Evolutionary conservation across 1,284 basidiomycete species (phyloP).

Genomic region (Stereum hirsutum): DNA sequence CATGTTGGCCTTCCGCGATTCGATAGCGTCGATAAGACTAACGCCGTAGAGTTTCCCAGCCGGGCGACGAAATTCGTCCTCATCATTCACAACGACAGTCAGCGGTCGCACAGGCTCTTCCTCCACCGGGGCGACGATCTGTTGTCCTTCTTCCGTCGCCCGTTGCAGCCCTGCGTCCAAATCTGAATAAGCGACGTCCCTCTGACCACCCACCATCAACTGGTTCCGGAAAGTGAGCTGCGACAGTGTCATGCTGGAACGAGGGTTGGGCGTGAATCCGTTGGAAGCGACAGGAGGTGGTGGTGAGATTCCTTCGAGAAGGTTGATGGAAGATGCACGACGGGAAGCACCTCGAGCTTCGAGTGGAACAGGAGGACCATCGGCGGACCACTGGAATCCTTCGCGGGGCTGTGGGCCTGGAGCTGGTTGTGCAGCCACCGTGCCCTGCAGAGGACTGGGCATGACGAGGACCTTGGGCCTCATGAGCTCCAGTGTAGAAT

Average conservation of each 20-base stretch:
- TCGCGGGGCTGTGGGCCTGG: slow-evolving; percentile 25
- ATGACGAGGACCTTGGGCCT: slow-evolving; percentile 78
- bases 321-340: slow-evolving; percentile 31
- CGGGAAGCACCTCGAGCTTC: slow-evolving; percentile 54
- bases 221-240: slow-evolving; percentile 77
- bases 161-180: slow-evolving; percentile 49
- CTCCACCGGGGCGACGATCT: slow-evolving; percentile 41
- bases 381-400: slow-evolving; percentile 54
- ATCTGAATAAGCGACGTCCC: slow-evolving; percentile 52
- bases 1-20: slow-evolving; percentile 67
- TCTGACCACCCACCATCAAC: slow-evolving; percentile 54
- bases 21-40: slow-evolving; percentile 75
- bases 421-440: too few species aligned
- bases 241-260: slow-evolving; percentile 60
- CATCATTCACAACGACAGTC: slow-evolving; percentile 31
- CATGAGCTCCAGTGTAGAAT: slow-evolving; percentile 66
- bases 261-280: slow-evolving; percentile 70
- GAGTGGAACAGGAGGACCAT: slow-evolving; percentile 62
- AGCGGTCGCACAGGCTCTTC: slow-evolving; percentile 23
- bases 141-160: slow-evolving; percentile 64
- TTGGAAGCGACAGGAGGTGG: slow-evolving; percentile 43
- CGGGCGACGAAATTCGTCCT: slow-evolving; percentile 32
- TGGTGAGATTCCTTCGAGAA: slow-evolving; percentile 19
- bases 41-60: slow-evolving; percentile 73
- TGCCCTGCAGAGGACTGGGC: slow-evolving; percentile 70